Conservation (phyloP, 768 basidiomycete genomes). For the Tephrocybe sp. region DNA sequence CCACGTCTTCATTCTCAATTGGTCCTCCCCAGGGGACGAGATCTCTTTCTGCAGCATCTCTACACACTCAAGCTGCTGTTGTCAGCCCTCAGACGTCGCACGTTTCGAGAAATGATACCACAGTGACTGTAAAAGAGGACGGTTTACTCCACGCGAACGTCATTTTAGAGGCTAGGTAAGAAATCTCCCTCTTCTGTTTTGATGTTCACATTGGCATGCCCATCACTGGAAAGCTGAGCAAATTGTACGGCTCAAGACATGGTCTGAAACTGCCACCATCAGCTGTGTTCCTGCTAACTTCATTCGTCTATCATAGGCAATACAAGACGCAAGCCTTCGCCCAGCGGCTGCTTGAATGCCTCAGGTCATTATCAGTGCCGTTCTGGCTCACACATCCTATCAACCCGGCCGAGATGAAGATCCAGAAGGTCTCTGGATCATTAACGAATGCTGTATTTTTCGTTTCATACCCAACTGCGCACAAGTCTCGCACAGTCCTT, state of each 20-base stretch:
- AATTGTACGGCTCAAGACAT: slow-evolving; percentile 29
- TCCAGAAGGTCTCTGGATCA: slow-evolving; percentile 86
- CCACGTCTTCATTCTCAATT: slow-evolving; percentile 19
- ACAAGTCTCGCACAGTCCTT: slow-evolving; percentile 63
- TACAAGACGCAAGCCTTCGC: slow-evolving; percentile 63
- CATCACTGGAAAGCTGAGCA: slow-evolving; percentile 34
- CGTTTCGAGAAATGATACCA: slow-evolving; percentile 31
- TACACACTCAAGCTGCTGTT: slow-evolving; percentile 32
- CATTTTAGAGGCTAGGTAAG: slow-evolving; percentile 73
- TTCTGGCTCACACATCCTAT: slow-evolving; percentile 55
- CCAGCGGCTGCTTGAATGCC: slow-evolving; percentile 51
- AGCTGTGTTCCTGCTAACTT: slow-evolving; percentile 19
- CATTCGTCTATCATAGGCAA: slow-evolving; percentile 43
- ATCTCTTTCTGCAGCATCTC: slow-evolving; percentile 32
- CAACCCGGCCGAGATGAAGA: slow-evolving; percentile 47
- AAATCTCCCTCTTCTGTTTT: slow-evolving; percentile 23
- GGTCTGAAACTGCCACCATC: slow-evolving; percentile 34
- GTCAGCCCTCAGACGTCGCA: slow-evolving; percentile 32
- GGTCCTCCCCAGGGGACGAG: slow-evolving; percentile 18
- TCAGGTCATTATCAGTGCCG: slow-evolving; percentile 55
- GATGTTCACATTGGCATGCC: slow-evolving; percentile 25
- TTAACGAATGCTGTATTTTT: slow-evolving; percentile 98
- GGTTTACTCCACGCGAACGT: slow-evolving; percentile 58
- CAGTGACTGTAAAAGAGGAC: slow-evolving; percentile 51
- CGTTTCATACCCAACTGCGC: slow-evolving; percentile 67